A percentile compares a stretch with the other conserved stretches of the same genome.
These are phyloP conservation scores for Sapria himalayana DNA, from an alignment of 345 rosid species.

Conservation along the genomic window DNA sequence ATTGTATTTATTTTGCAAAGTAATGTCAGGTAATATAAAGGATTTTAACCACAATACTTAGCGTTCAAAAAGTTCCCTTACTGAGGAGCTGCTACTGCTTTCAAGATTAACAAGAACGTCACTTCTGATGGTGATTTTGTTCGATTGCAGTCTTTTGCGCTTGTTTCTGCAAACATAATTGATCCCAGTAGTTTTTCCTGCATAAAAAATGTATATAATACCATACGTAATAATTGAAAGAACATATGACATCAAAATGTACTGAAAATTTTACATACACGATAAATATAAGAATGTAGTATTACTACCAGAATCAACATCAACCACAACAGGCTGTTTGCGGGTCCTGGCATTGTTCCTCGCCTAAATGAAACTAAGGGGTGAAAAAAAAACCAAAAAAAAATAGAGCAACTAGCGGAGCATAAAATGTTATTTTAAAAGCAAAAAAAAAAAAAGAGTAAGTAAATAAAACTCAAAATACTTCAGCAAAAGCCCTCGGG, in stretches of 20 bases:
- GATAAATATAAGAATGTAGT: too few species aligned
- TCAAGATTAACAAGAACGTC: constrained; percentile 35
- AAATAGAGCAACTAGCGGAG: neutral
- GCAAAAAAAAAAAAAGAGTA: neutral
- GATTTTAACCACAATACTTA: too few species aligned
- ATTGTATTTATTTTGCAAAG: too few species aligned
- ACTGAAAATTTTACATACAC: too few species aligned
- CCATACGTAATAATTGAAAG: too few species aligned
- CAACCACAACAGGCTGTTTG: constrained; percentile 22
- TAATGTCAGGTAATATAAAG: too few species aligned
- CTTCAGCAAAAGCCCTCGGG: constrained; percentile 59
- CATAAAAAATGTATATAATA: too few species aligned
- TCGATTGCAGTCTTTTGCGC: constrained; percentile 23
- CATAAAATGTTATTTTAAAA: neutral
- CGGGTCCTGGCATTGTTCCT: constrained; percentile 42
- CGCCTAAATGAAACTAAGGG: constrained; percentile 36
- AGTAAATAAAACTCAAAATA: constrained; percentile 10
- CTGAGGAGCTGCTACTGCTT: constrained; percentile 16
- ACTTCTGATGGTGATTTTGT: constrained; percentile 14
- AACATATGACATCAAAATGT: too few species aligned
- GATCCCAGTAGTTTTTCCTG: constrained; percentile 14
- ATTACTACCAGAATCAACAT: constrained; percentile 62
- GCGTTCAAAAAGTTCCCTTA: too few species aligned
- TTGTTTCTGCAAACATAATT: constrained; percentile 13
- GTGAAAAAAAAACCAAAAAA: neutral